Evolutionary conservation across 192 early-diverging fungal species (phyloP), one percentile per base, ranked within the genome.

Genomic region (Phycomyces nitens): DNA sequence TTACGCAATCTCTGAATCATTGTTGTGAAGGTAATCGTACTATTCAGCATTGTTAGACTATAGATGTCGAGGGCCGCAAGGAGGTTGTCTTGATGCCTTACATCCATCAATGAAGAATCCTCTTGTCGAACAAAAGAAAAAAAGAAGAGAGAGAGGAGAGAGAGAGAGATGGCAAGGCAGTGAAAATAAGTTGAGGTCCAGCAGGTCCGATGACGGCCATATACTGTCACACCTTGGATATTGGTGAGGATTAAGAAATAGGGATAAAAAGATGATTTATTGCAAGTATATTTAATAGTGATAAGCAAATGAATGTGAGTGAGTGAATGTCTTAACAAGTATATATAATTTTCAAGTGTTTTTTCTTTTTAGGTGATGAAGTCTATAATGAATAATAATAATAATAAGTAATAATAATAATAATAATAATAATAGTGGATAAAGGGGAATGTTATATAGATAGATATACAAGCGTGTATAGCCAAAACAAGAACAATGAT

Each of bases 1-100:
- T 51, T 49, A 27, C 52, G 62, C 52, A 54, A 54, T 53, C 18
- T 63, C 62, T 41, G 62, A 63, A 23, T 63, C 62, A 63, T 53
- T 63, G 20, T 50, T 62, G 52, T 39, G 51, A 24, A 34, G 52
- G 34, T 63, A 63, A 40, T 63, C 51, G 21, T 54, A 53, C 62
- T 63, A 26, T 54, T 26, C 18, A 14, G 34, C 14, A 6, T 34
- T n/a, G 20, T 20, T 21, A 39, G 12, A 29, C 7, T 0, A 21
- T 56, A 18, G 39, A 56, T 21, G 21, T 20, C 3, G 5, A 3
- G 12, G 34, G 29, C 27, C 18, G 20, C 29, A 20, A 38, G 16
- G 39, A 56, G 29, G 7, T 34, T 34, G 29, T 34, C 29, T 34
- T 34, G 2, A 7, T 34, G 29, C 29, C 55, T 56, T 56, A 56